Evolutionary conservation across 208 protist genomes (phyloP).

Genomic region (Trypanosoma vivax): DNA sequence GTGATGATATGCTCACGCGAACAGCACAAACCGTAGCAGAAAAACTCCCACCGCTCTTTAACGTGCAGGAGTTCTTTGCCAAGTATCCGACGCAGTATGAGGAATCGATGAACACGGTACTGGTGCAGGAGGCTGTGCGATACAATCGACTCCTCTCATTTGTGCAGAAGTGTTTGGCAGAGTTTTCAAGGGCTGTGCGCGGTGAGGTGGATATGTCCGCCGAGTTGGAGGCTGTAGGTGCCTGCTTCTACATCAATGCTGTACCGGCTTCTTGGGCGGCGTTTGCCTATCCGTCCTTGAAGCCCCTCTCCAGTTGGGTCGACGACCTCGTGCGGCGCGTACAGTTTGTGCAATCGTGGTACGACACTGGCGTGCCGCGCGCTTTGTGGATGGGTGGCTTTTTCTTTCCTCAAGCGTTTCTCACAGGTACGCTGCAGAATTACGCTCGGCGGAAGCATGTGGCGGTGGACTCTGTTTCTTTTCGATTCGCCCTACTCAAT

Average conservation of each 20-base stretch:
- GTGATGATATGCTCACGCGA: conserved; percentile 68
- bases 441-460: conserved; percentile 91
- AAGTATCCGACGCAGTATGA: conserved; percentile 91
- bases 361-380: conserved; percentile 73
- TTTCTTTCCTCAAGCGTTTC: conserved; percentile 97
- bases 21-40: conserved; percentile 77
- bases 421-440: conserved; percentile 96
- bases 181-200: conserved; percentile 90
- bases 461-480: conserved; percentile 95
- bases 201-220: conserved; percentile 96
- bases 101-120: conserved; percentile 94
- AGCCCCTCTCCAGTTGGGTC: conserved; percentile 94
- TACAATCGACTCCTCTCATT: conserved; percentile 93
- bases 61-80: conserved; percentile 65
- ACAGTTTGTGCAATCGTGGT: conserved; percentile 88
- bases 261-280: conserved; percentile 87
- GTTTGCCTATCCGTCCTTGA: conserved; percentile 94
- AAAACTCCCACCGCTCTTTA: conserved; percentile 83
- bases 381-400: conserved; percentile 96
- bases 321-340: conserved; percentile 91
- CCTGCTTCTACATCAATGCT: conserved; percentile 94
- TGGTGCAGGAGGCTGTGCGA: conserved; percentile 90
- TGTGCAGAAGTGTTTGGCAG: conserved; percentile 83
- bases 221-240: conserved; percentile 92
- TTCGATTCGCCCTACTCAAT: conserved; percentile 82